Base-by-base conservation (phyloP, 2,329 filamentous ascomycete species). In the Stemphylium lycopersici region DNA sequence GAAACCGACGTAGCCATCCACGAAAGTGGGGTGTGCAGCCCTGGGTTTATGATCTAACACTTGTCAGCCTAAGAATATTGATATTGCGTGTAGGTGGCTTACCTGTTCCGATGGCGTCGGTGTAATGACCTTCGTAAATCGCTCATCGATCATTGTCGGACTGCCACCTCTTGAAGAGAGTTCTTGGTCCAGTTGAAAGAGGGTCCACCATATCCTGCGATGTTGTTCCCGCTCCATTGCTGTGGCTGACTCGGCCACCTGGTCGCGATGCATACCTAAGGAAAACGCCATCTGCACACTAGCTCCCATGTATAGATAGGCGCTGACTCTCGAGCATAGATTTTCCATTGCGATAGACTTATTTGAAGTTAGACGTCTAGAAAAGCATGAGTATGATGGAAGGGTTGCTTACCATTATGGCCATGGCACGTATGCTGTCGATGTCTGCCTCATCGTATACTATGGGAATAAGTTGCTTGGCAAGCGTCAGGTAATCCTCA, bases 131-230 rank as follows among this genome's bases (percentile, higher is more conserved):
- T 65, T 69, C 3, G 73, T 58, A 16, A 65, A 63, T 7, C 69
- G 61, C 33, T 75, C 73, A 33, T 75, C 71, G 12, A 75, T 68
- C 8, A 73, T 48, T 8, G 62, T 68, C 4, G 73, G 73, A 39
- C 67, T 73, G 5, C 73, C 73, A 26, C 71, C 69, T 59, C 72
- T 61, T n/a, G 70, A 69, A 0, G 71, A 71, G 37, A 74, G 62
- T 36, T 75, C 73, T 44, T 72, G 66, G 34, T 75, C 73, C 3
- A 75, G 70, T 0, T 59, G 65, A 39, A 70, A 74, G 8, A 75
- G 45, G 7, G 73, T 73, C 72, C 72, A 75, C 73, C 73, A 75
- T 39, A 75, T 70, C 12, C 73, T 65, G 6, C 73, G 67, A 43
- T 72, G 69, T 32, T 70, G 70, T 33, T 75, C 71, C 24, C 68